These are phyloP conservation scores for Microcyclospora tardicrescens DNA, from an alignment of 2,329 filamentous ascomycete genomes.

Conservation along the genomic window DNA sequence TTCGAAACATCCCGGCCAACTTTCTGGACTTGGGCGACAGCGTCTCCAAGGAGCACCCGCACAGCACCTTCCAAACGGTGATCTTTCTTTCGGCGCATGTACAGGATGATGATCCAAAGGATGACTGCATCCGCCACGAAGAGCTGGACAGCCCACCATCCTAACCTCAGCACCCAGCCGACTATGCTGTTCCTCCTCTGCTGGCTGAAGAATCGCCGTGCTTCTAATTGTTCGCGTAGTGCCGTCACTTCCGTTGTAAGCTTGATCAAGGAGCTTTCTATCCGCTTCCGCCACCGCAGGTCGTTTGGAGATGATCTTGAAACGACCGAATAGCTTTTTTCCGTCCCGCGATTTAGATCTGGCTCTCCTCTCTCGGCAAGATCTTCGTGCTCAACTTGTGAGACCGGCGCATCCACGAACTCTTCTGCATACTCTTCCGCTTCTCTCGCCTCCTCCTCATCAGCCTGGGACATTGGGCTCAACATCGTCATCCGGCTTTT, in stretches of 20 bases:
- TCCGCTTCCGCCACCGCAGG: slow-evolving; percentile 61
- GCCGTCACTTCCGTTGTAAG: slow-evolving; percentile 89
- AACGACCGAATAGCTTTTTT: slow-evolving; percentile 2
- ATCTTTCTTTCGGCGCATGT: slow-evolving; percentile 60
- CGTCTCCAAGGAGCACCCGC: slow-evolving; percentile 45
- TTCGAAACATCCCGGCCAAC: slow-evolving; percentile 15
- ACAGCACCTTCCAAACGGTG: slow-evolving; percentile 61
- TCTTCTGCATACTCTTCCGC: slow-evolving; percentile 31
- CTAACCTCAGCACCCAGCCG: slow-evolving; percentile 57
- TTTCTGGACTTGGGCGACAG: slow-evolving; percentile 25
- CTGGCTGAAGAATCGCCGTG: slow-evolving; percentile 57
- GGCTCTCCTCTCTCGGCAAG: slow-evolving; percentile 8
- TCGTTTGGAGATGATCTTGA: slow-evolving; percentile 18
- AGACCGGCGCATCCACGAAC: slow-evolving; percentile 37
- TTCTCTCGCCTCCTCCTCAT: slow-evolving; percentile 20
- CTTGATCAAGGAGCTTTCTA: slow-evolving; percentile 75
- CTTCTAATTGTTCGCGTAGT: slow-evolving; percentile 76
- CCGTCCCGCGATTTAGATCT: neutral
- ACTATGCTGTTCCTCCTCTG: slow-evolving; percentile 51
- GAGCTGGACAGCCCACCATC: slow-evolving; percentile 61
- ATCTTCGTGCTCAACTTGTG: slow-evolving; percentile 28
- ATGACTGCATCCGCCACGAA: slow-evolving; percentile 57
- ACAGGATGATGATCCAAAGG: slow-evolving; percentile 52
- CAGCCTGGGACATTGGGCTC: slow-evolving; percentile 69
- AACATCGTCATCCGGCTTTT: slow-evolving; percentile 42